These are phyloP conservation scores for Beauveria rudraprayagi DNA, from an alignment of 2,329 filamentous ascomycete species.

Conservation along the genomic window DNA sequence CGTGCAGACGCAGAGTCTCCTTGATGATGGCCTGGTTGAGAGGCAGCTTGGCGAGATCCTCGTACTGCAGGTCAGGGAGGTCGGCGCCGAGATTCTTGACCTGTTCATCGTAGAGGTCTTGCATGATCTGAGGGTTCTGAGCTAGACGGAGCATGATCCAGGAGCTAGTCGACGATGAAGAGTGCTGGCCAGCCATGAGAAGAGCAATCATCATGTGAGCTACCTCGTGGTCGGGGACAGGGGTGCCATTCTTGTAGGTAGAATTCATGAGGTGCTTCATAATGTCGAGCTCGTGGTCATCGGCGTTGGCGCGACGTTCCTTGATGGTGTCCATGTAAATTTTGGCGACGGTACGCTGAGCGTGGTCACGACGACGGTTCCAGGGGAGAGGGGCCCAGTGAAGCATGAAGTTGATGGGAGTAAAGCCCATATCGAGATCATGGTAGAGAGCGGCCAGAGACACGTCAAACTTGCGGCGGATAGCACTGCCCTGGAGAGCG, in stretches of 20 bases:
- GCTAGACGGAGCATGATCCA: slow-evolving; percentile 83
- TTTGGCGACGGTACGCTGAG: slow-evolving; percentile 71
- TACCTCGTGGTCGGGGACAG: slow-evolving; percentile 74
- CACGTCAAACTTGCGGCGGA: slow-evolving; percentile 72
- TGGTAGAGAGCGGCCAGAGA: slow-evolving; percentile 77
- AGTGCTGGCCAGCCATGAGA: slow-evolving; percentile 88
- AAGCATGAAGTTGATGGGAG: slow-evolving; percentile 81
- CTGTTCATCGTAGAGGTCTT: slow-evolving; percentile 81
- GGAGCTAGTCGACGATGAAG: slow-evolving; percentile 71
- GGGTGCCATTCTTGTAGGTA: slow-evolving; percentile 72
- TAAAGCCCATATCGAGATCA: slow-evolving; percentile 85
- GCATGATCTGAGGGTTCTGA: slow-evolving; percentile 65
- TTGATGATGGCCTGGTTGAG: slow-evolving; percentile 81
- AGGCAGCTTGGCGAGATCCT: slow-evolving; percentile 68
- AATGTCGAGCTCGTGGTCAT: slow-evolving; percentile 60
- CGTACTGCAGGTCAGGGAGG: slow-evolving; percentile 67
- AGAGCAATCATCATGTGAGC: slow-evolving; percentile 93
- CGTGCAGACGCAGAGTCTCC: slow-evolving; percentile 84
- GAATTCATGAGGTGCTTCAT: slow-evolving; percentile 86
- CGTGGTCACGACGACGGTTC: slow-evolving; percentile 72
- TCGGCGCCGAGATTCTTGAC: slow-evolving; percentile 62
- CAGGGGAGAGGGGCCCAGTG: slow-evolving; percentile 85
- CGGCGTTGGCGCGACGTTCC: slow-evolving; percentile 50
- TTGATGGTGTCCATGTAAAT: slow-evolving; percentile 78
- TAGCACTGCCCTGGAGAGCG: slow-evolving; percentile 75